Evolutionary conservation across 805 yeast species (phyloP).

Genomic region (Candida maris): DNA sequence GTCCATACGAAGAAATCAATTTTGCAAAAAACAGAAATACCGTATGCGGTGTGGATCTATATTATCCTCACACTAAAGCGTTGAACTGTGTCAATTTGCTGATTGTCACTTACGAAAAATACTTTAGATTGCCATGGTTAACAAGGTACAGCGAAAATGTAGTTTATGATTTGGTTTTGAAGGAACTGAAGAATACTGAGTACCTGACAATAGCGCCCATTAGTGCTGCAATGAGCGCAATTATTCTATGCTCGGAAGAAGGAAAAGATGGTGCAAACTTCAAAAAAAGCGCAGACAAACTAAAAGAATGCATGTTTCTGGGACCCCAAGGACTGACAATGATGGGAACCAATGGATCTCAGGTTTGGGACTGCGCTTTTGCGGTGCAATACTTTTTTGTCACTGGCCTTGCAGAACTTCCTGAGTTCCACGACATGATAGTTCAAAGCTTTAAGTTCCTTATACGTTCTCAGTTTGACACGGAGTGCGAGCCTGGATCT

Average conservation of each 20-base stretch:
- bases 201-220: constrained; percentile 91
- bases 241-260: constrained; percentile 66
- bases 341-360: constrained; percentile 97
- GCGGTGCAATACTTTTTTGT: constrained; percentile 76
- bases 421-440: constrained; percentile 62
- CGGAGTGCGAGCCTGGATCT: constrained; percentile 71
- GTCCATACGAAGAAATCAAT: constrained; percentile 62
- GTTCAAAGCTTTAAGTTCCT: constrained; percentile 67
- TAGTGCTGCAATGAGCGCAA: constrained; percentile 75
- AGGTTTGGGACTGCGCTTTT: constrained; percentile 95
- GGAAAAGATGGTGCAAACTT: constrained; percentile 67
- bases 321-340: constrained; percentile 90
- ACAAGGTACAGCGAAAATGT: constrained; percentile 45
- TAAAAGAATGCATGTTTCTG: constrained; percentile 75
- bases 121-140: constrained; percentile 75
- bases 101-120: constrained; percentile 63
- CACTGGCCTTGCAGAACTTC: constrained; percentile 72
- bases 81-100: constrained; percentile 59
- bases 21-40: constrained; percentile 71
- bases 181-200: constrained; percentile 76
- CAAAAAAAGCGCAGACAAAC: constrained; percentile 49
- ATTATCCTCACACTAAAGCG: constrained; percentile 81
- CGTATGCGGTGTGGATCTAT: constrained; percentile 88
- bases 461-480: constrained; percentile 78
- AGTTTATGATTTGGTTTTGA: constrained; percentile 61